phyloP scores from a whole-genome alignment of 306 rosid genomes.

The peach (Prunus persica) region DNA sequence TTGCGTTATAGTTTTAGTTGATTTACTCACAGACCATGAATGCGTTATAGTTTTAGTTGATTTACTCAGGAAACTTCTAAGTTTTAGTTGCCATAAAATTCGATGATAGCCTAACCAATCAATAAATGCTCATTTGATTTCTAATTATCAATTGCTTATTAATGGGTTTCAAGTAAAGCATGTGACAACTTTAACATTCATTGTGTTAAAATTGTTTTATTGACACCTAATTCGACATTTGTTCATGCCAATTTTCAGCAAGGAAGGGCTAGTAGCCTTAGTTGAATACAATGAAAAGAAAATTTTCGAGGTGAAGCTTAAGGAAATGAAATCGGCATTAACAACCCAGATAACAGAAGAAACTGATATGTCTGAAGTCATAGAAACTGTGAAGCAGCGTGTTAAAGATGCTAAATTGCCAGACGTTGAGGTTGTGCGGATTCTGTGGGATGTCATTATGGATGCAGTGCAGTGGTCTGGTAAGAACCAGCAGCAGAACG shows the following conservation, averaged over 20 bases:
- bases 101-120: not conserved
- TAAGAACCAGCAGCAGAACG: conserved; percentile 99
- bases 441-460: conserved; percentile 96
- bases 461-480: conserved; percentile 99
- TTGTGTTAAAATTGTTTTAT: not conserved
- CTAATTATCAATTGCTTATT: not conserved
- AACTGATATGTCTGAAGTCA: conserved; percentile 88
- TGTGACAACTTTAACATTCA: not conserved
- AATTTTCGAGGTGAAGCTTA: conserved; percentile 89
- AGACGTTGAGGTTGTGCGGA: conserved; percentile 68
- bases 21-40: not conserved
- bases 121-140: not conserved
- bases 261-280: conserved; percentile 86
- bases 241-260: conserved; percentile 45
- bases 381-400: conserved; percentile 88
- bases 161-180: not conserved
- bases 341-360: conserved; percentile 94
- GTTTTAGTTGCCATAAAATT: too few relatives aligned
- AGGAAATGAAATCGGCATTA: conserved; percentile 92
- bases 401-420: conserved; percentile 95
- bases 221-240: conserved; percentile 8
- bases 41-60: not conserved
- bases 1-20: not conserved
- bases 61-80: too few relatives aligned
- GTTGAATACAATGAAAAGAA: conserved; percentile 98